A percentile compares a stretch with the other conserved stretches of the same genome.
These are phyloP conservation scores for Gymnopilus dilepis DNA, from an alignment of 768 basidiomycete species.

Conservation along the genomic window DNA sequence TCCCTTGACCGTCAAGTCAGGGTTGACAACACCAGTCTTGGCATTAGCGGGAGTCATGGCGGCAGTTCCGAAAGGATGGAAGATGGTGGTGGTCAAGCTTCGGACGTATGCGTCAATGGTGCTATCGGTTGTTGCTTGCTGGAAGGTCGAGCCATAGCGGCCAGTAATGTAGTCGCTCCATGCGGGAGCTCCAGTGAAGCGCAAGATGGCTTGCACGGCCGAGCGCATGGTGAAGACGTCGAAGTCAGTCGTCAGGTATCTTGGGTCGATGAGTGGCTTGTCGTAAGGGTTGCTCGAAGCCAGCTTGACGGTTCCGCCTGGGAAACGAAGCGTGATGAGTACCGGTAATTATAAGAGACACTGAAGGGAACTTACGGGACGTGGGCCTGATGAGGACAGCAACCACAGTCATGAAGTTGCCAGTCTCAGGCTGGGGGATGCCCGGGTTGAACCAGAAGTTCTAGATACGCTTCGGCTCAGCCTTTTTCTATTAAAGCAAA, in stretches of 20 bases:
- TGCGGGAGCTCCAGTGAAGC: constrained; percentile 13
- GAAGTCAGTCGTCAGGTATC: constrained; percentile 37
- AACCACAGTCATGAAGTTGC: constrained; percentile 36
- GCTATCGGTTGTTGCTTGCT: constrained; percentile 25
- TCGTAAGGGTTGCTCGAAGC: constrained; percentile 51
- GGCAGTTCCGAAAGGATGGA: constrained; percentile 41
- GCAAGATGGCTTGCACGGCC: constrained; percentile 16
- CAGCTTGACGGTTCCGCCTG: constrained; percentile 41
- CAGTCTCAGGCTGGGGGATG: constrained; percentile 28
- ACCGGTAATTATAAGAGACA: too few relatives aligned
- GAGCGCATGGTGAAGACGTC: constrained; percentile 7
- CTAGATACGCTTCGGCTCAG: not conserved
- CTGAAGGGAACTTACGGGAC: constrained; percentile 34
- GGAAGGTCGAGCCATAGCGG: constrained; percentile 19
- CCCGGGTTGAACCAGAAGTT: constrained; percentile 23
- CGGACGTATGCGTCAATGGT: constrained; percentile 33
- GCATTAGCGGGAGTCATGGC: constrained; percentile 36
- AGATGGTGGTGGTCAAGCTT: constrained; percentile 24
- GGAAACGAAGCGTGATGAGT: not conserved
- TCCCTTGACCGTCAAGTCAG: constrained; percentile 42
- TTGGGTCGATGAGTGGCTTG: constrained; percentile 54
- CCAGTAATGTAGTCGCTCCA: constrained; percentile 34
- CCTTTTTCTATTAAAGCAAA: too few relatives aligned
- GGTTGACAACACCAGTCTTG: constrained; percentile 40
- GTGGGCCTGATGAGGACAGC: constrained; percentile 37